Evolutionary conservation across 169 alveolate species (phyloP), one percentile per base, ranked within the genome.

Genomic region (Eimeria maxima): DNA sequence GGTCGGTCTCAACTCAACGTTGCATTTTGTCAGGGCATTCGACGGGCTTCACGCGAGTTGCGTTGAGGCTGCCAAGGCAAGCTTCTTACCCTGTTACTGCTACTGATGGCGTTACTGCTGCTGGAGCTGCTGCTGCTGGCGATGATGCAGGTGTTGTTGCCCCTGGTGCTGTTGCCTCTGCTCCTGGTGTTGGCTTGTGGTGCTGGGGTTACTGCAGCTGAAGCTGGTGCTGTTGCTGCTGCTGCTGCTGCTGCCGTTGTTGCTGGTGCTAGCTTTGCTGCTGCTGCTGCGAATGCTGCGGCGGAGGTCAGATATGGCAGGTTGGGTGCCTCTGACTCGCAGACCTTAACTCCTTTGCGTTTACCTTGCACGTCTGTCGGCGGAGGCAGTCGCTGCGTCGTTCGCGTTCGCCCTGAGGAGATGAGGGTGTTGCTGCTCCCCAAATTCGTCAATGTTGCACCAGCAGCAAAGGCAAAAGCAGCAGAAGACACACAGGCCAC

Each of bases 381-480:
- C 67, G 83, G 65, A 47, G 83, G 83, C 94, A 65, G 83, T 18
- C 94, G 80, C 94, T 60, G 83, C 67, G 63, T 65, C 50, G 94
- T 60, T 63, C 63, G 65, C 67, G n/a, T 65, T 29, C 94, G 67
- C 10, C 83, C 80, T 42, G 83, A 63, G 65, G 83, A 60, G 29
- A 38, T 87, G 69, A 33, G 29, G 67, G 83, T 83, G 53, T 27
- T 63, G 45, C 38, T 87, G 83, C 94, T 33, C 42, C 53, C 94
- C 65, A 55, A 33, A 24, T 29, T 16, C 29, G 60, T 42, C 10
- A 33, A 24, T 42, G 84, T 33, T 18, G 60, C 57, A 44, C n/a
- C 5, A 14, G 47, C 24, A 24, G 13, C 42, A 50, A 42, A 45
- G 88, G 29, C 38, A 7, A 7, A 47, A 33, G 53, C 53, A 27